These are phyloP conservation scores for Raddia distichophylla DNA, from an alignment of 176 grass and related monocot genomes.

Conservation along the genomic window DNA sequence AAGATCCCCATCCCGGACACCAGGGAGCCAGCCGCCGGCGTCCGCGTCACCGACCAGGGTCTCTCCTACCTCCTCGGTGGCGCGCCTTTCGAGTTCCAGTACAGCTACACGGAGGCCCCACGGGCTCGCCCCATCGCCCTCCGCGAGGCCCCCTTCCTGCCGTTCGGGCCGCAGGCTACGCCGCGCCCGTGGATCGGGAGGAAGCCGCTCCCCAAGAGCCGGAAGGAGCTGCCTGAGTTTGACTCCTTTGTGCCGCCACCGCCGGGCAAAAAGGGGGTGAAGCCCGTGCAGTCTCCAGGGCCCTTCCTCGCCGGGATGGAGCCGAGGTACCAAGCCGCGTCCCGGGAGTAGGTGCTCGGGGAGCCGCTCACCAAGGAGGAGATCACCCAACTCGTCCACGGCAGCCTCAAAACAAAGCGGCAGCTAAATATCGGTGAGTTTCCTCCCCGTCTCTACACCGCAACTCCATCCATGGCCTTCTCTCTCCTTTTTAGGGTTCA, in stretches of 20 bases:
- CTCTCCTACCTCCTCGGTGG: conserved; percentile 65
- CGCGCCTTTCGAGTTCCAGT: conserved; percentile 95
- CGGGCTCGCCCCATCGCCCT: conserved; percentile 74
- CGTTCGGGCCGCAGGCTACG: conserved; percentile 74
- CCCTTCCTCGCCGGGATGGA: conserved; percentile 73
- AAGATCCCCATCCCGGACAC: conserved; percentile 37
- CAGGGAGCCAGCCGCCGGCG: conserved; percentile 46
- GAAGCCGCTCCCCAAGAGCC: conserved; percentile 78
- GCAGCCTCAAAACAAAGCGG: conserved; percentile 62
- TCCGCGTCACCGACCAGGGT: conserved; percentile 69
- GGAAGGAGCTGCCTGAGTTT: conserved; percentile 88
- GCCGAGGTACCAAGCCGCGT: conserved; percentile 64
- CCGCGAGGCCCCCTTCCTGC: conserved; percentile 70
- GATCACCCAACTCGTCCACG: conserved; percentile 60
- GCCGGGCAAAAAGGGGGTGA: conserved; percentile 82
- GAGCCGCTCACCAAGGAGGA: conserved; percentile 79
- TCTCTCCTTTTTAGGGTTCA: too few relatives aligned
- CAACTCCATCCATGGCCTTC: too few relatives aligned
- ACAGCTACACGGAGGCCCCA: conserved; percentile 90
- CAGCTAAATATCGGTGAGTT: conserved; percentile 87
- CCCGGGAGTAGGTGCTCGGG: conserved; percentile 83
- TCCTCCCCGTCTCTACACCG: too few relatives aligned
- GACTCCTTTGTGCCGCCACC: conserved; percentile 83
- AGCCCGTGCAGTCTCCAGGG: conserved; percentile 78
- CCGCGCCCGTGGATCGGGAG: conserved; percentile 84